Conservation (phyloP, 1,284 basidiomycete species). For the Naganishia sp. region DNA sequence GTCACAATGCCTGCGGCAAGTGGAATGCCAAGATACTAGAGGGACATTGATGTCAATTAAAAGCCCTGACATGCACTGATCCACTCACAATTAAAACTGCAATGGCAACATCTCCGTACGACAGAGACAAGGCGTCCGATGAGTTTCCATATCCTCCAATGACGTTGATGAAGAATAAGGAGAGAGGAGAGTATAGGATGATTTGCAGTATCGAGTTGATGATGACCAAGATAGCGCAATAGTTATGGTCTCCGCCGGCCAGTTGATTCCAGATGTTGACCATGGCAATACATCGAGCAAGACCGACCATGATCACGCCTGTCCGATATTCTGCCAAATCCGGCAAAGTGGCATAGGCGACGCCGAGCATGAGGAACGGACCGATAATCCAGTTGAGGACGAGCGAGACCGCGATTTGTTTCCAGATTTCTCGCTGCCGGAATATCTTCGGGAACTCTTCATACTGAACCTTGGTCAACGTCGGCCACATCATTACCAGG, state of each 20-base stretch:
- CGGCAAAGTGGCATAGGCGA: constrained; percentile 82
- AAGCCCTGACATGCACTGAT: not conserved
- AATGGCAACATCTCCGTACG: constrained; percentile 70
- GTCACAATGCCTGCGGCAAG: constrained; percentile 69
- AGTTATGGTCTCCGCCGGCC: constrained; percentile 71
- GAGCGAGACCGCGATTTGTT: constrained; percentile 70
- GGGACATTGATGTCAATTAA: constrained; percentile 1
- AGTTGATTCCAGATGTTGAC: constrained; percentile 82
- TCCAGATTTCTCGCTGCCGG: constrained; percentile 63
- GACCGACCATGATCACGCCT: constrained; percentile 63
- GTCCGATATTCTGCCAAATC: constrained; percentile 62
- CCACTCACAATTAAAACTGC: constrained; percentile 63
- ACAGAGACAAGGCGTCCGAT: constrained; percentile 57
- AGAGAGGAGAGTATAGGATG: constrained; percentile 72
- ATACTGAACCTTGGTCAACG: constrained; percentile 68
- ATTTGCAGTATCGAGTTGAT: constrained; percentile 69
- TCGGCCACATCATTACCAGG: constrained; percentile 90
- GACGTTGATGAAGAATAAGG: constrained; percentile 73
- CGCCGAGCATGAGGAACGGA: constrained; percentile 76
- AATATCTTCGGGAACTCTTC: constrained; percentile 68
- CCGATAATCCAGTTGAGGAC: constrained; percentile 80
- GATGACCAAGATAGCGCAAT: constrained; percentile 69
- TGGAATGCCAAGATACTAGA: constrained; percentile 72
- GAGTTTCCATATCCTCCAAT: constrained; percentile 58
- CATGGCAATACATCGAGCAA: constrained; percentile 67